Percentiles rank a stretch among this genome's conserved stretches.
These are phyloP conservation scores for Groenewaldozyma auringiensis DNA, from an alignment of 1,139 yeast species.

Conservation along the genomic window DNA sequence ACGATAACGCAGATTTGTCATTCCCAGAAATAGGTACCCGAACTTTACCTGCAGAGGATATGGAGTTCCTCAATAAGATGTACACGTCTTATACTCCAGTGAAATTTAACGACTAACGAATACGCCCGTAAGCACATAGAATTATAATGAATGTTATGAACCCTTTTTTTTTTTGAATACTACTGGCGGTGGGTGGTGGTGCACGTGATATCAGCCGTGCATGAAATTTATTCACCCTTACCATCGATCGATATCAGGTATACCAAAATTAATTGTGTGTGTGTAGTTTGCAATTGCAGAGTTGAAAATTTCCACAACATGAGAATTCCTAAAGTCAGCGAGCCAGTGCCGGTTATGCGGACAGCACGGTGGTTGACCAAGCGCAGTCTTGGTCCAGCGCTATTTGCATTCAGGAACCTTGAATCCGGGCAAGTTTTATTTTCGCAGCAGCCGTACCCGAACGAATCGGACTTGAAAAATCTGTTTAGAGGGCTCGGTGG, in stretches of 20 bases:
- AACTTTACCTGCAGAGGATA: background rate
- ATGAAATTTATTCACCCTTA: no score
- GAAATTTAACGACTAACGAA: background rate
- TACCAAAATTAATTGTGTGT: no score
- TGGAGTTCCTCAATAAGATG: conserved; percentile 4
- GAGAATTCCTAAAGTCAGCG: conserved; percentile 5
- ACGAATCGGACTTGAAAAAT: conserved; percentile 45
- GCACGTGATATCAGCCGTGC: no score
- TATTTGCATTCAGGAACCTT: conserved; percentile 72
- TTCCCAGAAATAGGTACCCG: background rate
- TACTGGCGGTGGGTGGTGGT: no score
- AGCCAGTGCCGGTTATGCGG: conserved; percentile 11
- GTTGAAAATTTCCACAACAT: no score
- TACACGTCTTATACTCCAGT: background rate
- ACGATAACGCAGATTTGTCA: background rate
- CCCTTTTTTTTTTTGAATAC: background rate
- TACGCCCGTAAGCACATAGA: background rate
- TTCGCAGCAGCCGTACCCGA: conserved; percentile 61
- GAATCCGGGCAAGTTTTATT: conserved; percentile 86
- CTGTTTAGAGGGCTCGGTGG: conserved; percentile 40
- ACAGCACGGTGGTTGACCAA: conserved; percentile 41
- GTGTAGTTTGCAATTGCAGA: no score
- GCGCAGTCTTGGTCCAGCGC: conserved; percentile 68
- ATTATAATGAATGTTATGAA: background rate
- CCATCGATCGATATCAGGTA: no score